These are phyloP conservation scores for Ophiobolus disseminans DNA, from an alignment of 2,329 filamentous ascomycete species.

Conservation along the genomic window DNA sequence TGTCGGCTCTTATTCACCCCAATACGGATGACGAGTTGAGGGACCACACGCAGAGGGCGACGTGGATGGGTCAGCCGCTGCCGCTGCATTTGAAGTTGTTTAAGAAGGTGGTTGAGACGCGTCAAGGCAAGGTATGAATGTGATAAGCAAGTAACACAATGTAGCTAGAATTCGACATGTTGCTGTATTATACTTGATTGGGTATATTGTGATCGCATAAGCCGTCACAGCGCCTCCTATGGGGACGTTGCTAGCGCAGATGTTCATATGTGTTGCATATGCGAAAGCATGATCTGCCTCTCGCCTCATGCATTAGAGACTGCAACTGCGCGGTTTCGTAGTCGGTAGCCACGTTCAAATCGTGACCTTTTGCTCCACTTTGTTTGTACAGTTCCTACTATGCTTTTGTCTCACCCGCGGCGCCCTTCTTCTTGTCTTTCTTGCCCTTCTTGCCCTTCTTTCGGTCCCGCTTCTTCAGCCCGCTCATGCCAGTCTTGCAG, in stretches of 20 bases:
- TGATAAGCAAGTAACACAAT: not conserved
- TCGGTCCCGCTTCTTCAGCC: conserved; percentile 90
- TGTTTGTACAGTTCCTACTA: conserved; percentile 3
- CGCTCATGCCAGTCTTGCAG: conserved; percentile 87
- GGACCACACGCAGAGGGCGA: conserved; percentile 73
- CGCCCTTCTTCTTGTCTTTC: conserved; percentile 68
- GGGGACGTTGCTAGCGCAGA: too few relatives aligned
- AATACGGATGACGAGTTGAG: conserved; percentile 72
- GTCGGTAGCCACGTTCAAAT: too few relatives aligned
- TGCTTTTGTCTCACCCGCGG: conserved; percentile 28
- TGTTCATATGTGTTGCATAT: not conserved
- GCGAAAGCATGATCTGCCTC: too few relatives aligned
- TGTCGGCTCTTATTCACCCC: conserved; percentile 82
- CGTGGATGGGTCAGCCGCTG: conserved; percentile 74
- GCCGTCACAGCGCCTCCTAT: too few relatives aligned
- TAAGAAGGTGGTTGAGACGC: conserved; percentile 33
- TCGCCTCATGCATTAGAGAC: too few relatives aligned
- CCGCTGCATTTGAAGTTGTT: conserved; percentile 66
- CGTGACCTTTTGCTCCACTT: too few relatives aligned
- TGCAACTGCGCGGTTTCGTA: too few relatives aligned
- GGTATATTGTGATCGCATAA: too few relatives aligned
- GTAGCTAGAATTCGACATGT: too few relatives aligned
- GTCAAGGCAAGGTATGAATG: conserved; percentile 1
- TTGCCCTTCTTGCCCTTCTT: conserved; percentile 84
- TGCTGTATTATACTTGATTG: too few relatives aligned